phyloP scores from a whole-genome alignment of 164 flowering plant genomes.

The Santalum album region DNA sequence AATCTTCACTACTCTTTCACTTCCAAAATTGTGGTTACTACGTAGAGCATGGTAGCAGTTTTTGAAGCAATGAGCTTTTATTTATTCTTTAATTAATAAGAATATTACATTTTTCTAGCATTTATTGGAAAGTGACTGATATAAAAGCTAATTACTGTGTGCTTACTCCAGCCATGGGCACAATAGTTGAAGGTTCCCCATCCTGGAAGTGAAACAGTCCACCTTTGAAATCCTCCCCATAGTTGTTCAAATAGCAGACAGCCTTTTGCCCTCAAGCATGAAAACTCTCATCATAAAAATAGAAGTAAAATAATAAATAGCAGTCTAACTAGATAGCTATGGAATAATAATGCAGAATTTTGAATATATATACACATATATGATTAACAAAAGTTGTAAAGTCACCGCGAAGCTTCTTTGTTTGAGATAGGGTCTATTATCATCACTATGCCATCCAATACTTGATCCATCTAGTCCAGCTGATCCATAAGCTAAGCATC shows the following conservation, averaged over 20 bases:
- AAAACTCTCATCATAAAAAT: constrained; percentile 10
- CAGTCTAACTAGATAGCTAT: neutral
- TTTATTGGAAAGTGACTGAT: too few species aligned
- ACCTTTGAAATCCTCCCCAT: constrained; percentile 66
- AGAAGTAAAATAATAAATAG: neutral
- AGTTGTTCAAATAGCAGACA: constrained; percentile 83
- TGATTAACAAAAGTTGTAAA: constrained; percentile 10
- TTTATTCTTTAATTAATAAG: too few species aligned
- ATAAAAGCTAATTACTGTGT: neutral
- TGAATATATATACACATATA: neutral
- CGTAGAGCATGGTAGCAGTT: too few species aligned
- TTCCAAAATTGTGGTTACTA: too few species aligned
- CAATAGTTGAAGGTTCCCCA: constrained; percentile 64
- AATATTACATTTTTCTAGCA: too few species aligned
- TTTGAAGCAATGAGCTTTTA: too few species aligned
- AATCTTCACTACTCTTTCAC: neutral
- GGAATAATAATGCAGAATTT: neutral
- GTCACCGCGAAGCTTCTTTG: constrained; percentile 80
- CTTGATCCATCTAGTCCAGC: constrained; percentile 90
- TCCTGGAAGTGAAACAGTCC: constrained; percentile 88
- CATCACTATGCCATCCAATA: constrained; percentile 99
- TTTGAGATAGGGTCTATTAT: constrained; percentile 79
- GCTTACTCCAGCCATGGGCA: constrained; percentile 85
- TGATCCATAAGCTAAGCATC: constrained; percentile 9
- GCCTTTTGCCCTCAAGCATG: constrained; percentile 34